phyloP scores from a whole-genome alignment of 768 basidiomycete genomes.

The Gloeostereum incarnatum region DNA sequence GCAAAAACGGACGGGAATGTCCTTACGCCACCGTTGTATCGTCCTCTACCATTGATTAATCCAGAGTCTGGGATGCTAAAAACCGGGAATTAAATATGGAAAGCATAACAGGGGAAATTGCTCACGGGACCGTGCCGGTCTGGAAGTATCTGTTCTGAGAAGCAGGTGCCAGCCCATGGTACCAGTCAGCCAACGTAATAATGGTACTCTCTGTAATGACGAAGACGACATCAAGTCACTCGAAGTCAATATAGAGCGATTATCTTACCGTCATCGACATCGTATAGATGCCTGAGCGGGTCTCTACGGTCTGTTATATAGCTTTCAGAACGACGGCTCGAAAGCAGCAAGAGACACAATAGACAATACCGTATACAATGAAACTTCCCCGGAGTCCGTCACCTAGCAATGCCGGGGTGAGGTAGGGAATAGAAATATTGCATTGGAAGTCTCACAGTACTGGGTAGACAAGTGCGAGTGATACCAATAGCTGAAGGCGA shows the following conservation, averaged over 20 bases:
- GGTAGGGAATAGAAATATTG: too few species aligned
- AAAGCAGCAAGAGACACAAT: slow-evolving; percentile 13
- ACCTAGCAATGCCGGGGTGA: background rate
- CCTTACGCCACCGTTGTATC: slow-evolving; percentile 29
- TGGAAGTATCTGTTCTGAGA: slow-evolving; percentile 21
- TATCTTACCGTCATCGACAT: slow-evolving; percentile 22
- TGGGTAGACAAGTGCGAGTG: slow-evolving; percentile 23
- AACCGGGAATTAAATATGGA: slow-evolving; percentile 8
- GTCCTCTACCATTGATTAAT: slow-evolving; percentile 35
- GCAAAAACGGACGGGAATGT: slow-evolving; percentile 13
- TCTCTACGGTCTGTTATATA: slow-evolving; percentile 16
- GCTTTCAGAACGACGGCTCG: slow-evolving; percentile 15
- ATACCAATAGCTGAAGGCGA: slow-evolving; percentile 15
- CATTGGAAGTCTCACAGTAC: slow-evolving; percentile 14
- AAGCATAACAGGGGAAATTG: background rate
- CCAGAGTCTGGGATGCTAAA: slow-evolving; percentile 26
- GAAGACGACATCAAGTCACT: too few species aligned
- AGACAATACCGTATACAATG: slow-evolving; percentile 18
- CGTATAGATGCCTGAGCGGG: slow-evolving; percentile 18
- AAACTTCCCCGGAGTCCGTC: slow-evolving; percentile 18
- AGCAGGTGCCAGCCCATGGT: slow-evolving; percentile 26
- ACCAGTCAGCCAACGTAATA: slow-evolving; percentile 18
- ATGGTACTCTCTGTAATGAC: slow-evolving; percentile 16
- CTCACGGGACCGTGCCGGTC: slow-evolving; percentile 20
- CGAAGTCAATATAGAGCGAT: too few species aligned